Conservation (phyloP, 345 rosid genomes). For the Carallia brachiata region DNA sequence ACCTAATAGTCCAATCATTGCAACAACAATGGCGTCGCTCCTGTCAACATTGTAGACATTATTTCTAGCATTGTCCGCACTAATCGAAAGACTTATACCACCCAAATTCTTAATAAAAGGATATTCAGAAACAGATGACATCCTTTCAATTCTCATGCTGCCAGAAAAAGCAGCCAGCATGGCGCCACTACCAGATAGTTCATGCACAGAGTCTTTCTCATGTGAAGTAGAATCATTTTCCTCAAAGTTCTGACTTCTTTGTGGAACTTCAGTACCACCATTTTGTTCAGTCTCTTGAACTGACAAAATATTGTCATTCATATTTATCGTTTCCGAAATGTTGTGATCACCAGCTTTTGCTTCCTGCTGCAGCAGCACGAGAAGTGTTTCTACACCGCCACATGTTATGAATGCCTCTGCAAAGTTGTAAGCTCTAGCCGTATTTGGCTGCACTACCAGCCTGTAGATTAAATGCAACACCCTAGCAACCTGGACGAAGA, state of each 20-base stretch:
- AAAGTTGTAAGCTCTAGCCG: slow-evolving; percentile 70
- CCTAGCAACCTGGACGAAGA: slow-evolving; percentile 72
- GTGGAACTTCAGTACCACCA: slow-evolving; percentile 26
- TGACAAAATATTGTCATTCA: slow-evolving; percentile 36
- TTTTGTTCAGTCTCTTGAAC: slow-evolving; percentile 41
- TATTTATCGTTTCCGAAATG: slow-evolving; percentile 34
- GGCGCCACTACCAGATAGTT: slow-evolving; percentile 31
- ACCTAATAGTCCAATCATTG: slow-evolving; percentile 82
- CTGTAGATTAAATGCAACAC: slow-evolving; percentile 85
- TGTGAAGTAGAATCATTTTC: slow-evolving; percentile 35
- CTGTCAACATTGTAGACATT: slow-evolving; percentile 85
- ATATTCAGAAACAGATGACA: slow-evolving; percentile 62
- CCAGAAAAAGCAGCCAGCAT: slow-evolving; percentile 38
- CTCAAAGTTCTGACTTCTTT: slow-evolving; percentile 38
- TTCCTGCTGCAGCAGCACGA: slow-evolving; percentile 92
- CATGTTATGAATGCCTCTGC: slow-evolving; percentile 74
- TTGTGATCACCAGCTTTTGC: slow-evolving; percentile 74
- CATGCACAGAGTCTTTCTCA: slow-evolving; percentile 38
- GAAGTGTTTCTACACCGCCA: slow-evolving; percentile 97
- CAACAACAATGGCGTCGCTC: slow-evolving; percentile 85
- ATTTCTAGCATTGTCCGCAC: slow-evolving; percentile 94
- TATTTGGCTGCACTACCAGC: slow-evolving; percentile 92
- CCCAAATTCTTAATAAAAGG: slow-evolving; percentile 60
- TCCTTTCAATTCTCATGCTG: slow-evolving; percentile 47
- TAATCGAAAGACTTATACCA: slow-evolving; percentile 91